Percentiles rank a stretch among this genome's conserved stretches.
Evolutionary conservation across 441 rosid genomes (phyloP).

Genomic region (Adansonia madagascariensis): DNA sequence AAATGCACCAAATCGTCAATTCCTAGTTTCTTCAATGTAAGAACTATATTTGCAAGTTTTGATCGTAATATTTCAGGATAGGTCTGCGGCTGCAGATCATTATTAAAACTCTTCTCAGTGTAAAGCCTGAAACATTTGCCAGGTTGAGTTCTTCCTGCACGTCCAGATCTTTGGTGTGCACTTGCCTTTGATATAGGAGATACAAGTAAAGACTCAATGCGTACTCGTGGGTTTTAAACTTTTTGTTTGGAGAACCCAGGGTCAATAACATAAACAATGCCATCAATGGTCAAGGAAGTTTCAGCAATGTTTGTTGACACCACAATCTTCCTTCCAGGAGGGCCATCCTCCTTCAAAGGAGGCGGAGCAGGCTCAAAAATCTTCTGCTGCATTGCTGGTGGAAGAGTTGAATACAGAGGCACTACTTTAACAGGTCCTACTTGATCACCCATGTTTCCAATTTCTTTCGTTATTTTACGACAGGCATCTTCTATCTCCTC

Average conservation of each 20-base stretch:
- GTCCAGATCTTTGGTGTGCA: conserved; percentile 98
- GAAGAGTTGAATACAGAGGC: conserved; percentile 91
- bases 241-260: conserved; percentile 96
- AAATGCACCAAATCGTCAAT: conserved; percentile 95
- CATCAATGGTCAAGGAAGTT: conserved; percentile 95
- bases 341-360: conserved; percentile 75
- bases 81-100: conserved; percentile 92
- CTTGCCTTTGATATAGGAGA: conserved; percentile 98
- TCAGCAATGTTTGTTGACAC: conserved; percentile 96
- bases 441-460: conserved; percentile 71
- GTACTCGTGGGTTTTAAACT: conserved; percentile 89
- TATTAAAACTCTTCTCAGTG: conserved; percentile 83
- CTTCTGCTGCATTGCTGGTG: conserved; percentile 95
- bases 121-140: conserved; percentile 96
- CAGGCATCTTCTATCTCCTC: conserved; percentile 99
- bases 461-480: conserved; percentile 80
- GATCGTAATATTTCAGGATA: conserved; percentile 96
- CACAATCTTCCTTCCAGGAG: conserved; percentile 91
- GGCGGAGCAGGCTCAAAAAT: conserved; percentile 96
- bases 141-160: conserved; percentile 99
- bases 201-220: conserved; percentile 89
- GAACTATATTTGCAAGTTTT: conserved; percentile 91
- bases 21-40: conserved; percentile 87
- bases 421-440: conserved; percentile 90
- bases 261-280: conserved; percentile 91